Base-by-base conservation (phyloP, 495 filamentous ascomycete species). In the Neurospora intermedia region DNA sequence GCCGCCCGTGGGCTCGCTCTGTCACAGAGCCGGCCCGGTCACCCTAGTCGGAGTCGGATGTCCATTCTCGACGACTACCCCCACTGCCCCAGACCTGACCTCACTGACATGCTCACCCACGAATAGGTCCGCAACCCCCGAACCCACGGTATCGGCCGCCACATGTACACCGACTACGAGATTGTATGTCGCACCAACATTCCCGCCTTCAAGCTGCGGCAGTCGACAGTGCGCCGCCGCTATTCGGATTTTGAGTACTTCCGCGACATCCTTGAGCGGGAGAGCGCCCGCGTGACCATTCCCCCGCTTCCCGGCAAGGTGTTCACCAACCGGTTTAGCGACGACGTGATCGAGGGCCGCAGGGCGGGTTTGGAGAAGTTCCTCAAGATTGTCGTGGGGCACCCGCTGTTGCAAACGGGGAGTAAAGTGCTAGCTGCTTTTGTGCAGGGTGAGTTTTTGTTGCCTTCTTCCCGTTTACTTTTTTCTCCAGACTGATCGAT, bases 211-310 rank as follows among this genome's bases (percentile, higher is more conserved):
- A 97, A 97, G 85, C 89, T 98, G 74, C 83, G 83, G 62, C 83
- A 93, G 79, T 94, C 91, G 69, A 86, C 88, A 74, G 96, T 98
- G 70, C 94, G 96, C 72, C 89, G 96, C 71, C 93, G 96, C 38
- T 99, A 99, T 84, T 94, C 91, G 73, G 96, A 99, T 82, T 99
- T 99, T 77, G 96, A 99, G 84, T 94, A 96, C 85, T 99, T 99
- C 84, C 94, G 96, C 77, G 96, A 99, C 80, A 97, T 98, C 72
- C 88, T 99, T 70, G 96, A 99, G 87, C 91, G 96, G 72, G 96
- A 99, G 84, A 91, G 88, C 77, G 94, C 94, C 45, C 87, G 96
- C 71, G 96, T 99, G 69, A 97, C 93, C 40, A 99, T 98, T 79
- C 96, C 96, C 6, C 96, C 96, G 35, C 85, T 99, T 70, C 96